phyloP scores from a whole-genome alignment of 371 early-diverging fungal genomes.

The Mortierella sp. region DNA sequence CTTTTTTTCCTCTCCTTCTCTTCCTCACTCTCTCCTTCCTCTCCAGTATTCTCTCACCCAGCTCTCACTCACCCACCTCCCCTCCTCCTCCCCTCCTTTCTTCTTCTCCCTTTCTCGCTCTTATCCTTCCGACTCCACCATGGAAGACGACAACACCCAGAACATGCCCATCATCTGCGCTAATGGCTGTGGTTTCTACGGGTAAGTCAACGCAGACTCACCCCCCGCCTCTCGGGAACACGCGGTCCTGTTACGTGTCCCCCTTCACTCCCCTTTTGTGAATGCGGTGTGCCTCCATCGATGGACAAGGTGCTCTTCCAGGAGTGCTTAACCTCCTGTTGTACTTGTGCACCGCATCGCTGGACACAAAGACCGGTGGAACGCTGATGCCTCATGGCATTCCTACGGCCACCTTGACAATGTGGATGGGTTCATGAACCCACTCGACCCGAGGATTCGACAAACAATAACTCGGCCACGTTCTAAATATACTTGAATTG shows the following conservation, averaged over 20 bases:
- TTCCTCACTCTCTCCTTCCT: neutral
- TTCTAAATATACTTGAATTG: neutral
- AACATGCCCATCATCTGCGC: slow-evolving; percentile 64
- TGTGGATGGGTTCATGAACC: no score
- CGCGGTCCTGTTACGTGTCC: neutral
- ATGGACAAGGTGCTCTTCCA: neutral
- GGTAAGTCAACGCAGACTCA: slow-evolving; percentile 36
- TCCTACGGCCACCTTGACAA: no score
- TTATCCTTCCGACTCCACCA: slow-evolving; percentile 5
- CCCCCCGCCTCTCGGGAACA: neutral
- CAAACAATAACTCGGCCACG: neutral
- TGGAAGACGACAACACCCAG: slow-evolving; percentile 69
- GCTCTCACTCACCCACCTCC: neutral
- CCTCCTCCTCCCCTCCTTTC: neutral
- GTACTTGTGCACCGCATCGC: neutral
- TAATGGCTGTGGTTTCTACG: slow-evolving; percentile 77
- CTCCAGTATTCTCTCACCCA: neutral
- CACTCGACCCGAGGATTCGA: neutral
- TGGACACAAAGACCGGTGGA: no score
- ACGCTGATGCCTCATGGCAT: no score
- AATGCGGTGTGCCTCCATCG: neutral
- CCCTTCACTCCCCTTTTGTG: neutral
- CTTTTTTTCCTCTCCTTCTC: neutral
- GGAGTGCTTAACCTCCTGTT: slow-evolving; percentile 1
- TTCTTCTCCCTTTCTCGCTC: neutral